Conservation (phyloP, 108 stramenopile genomes). For the Skeletonema costatum region DNA sequence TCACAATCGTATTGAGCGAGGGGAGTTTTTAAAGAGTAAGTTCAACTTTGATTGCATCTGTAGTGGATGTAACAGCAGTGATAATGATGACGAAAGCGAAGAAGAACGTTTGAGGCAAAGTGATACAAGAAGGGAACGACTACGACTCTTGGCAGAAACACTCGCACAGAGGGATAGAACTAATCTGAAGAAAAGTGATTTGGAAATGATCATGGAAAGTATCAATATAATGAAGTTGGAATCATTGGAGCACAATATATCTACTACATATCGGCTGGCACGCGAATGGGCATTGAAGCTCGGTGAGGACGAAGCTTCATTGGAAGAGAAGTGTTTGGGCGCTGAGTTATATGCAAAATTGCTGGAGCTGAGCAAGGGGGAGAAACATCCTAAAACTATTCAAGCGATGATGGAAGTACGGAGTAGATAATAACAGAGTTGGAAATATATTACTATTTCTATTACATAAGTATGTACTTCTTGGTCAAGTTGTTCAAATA, state of each 20-base stretch:
- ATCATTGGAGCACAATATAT: slow-evolving; percentile 2
- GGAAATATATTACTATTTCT: too few relatives aligned
- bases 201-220: slow-evolving; percentile 6
- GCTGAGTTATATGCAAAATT: neutral
- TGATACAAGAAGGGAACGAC: neutral
- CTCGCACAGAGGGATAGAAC: neutral
- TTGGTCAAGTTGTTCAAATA: too few relatives aligned
- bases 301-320: neutral
- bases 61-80: neutral
- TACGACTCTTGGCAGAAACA: neutral
- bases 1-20: neutral
- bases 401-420: neutral
- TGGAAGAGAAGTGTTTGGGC: neutral
- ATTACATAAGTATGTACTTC: too few relatives aligned
- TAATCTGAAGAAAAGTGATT: neutral
- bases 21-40: neutral
- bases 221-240: slow-evolving; percentile 7
- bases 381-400: slow-evolving; percentile 3
- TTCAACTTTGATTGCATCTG: slow-evolving; percentile 17
- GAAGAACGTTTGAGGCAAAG: neutral
- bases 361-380: slow-evolving; percentile 17
- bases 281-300: slow-evolving; percentile 7
- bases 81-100: neutral
- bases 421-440: neutral
- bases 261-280: slow-evolving; percentile 3